A percentile compares a stretch with the other conserved stretches of the same genome.
Conservation (phyloP, 805 yeast species). For the Candida caryicola region DNA sequence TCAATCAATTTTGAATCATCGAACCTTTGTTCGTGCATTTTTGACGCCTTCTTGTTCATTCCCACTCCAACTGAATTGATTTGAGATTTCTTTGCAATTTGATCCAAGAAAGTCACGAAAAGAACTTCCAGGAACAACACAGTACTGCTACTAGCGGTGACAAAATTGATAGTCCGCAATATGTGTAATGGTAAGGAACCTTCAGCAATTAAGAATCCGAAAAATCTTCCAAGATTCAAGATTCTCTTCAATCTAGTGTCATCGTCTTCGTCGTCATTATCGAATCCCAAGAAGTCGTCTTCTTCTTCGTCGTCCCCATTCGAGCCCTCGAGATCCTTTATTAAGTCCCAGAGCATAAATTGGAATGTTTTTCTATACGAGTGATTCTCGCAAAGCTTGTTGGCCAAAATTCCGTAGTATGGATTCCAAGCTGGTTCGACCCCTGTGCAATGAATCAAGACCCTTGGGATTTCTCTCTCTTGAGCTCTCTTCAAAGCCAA, state of each 20-base stretch:
- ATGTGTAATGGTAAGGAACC: slow-evolving; percentile 71
- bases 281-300: slow-evolving; percentile 34
- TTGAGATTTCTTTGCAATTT: slow-evolving; percentile 62
- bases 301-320: slow-evolving; percentile 45
- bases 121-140: slow-evolving; percentile 71
- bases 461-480: slow-evolving; percentile 81
- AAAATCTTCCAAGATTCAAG: slow-evolving; percentile 76
- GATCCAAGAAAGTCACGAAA: slow-evolving; percentile 64
- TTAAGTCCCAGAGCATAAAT: slow-evolving; percentile 82
- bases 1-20: slow-evolving; percentile 51
- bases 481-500: slow-evolving; percentile 74
- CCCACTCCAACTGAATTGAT: slow-evolving; percentile 45
- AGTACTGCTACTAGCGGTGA: slow-evolving; percentile 63
- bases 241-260: slow-evolving; percentile 56
- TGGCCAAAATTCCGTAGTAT: slow-evolving; percentile 78
- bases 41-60: slow-evolving; percentile 22
- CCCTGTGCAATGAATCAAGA: slow-evolving; percentile 80
- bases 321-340: slow-evolving; percentile 62
- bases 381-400: slow-evolving; percentile 72
- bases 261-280: slow-evolving; percentile 43
- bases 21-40: slow-evolving; percentile 34
- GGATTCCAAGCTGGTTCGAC: slow-evolving; percentile 86
- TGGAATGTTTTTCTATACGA: slow-evolving; percentile 79
- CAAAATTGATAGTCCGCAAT: slow-evolving; percentile 68
- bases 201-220: slow-evolving; percentile 71